A percentile compares a stretch with the other conserved stretches of the same genome.
Evolutionary conservation across 1,284 basidiomycete genomes (phyloP).

Genomic region (Ceratobasidium sp.): DNA sequence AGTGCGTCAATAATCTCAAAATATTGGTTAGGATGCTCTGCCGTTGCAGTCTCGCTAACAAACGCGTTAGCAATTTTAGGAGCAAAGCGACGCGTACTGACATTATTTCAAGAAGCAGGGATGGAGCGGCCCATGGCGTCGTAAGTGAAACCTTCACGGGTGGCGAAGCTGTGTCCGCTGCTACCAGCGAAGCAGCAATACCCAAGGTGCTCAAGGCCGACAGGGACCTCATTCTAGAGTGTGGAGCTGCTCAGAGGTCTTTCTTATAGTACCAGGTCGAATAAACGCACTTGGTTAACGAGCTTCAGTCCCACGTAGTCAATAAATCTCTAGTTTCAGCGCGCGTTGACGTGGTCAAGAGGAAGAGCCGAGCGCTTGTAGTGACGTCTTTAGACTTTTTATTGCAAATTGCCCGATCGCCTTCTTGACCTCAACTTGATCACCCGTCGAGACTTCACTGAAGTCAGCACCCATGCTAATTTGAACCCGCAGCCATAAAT

Average conservation of each 20-base stretch:
- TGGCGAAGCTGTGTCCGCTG: slow-evolving; percentile 58
- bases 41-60: slow-evolving; percentile 66
- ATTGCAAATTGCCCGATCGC: slow-evolving; percentile 11
- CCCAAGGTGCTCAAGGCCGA: slow-evolving; percentile 39
- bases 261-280: not conserved
- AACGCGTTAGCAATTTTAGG: not conserved
- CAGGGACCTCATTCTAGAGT: slow-evolving; percentile 36
- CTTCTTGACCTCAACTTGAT: not conserved
- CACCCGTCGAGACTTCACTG: not conserved
- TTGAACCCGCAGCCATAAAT: not conserved
- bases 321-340: not conserved
- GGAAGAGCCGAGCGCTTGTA: slow-evolving; percentile 30
- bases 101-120: slow-evolving; percentile 84
- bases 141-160: slow-evolving; percentile 81
- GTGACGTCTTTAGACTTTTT: slow-evolving; percentile 22
- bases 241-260: not conserved
- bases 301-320: not conserved
- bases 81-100: slow-evolving; percentile 58
- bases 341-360: slow-evolving; percentile 39
- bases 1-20: slow-evolving; percentile 74
- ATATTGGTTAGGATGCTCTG: slow-evolving; percentile 73
- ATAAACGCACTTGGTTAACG: not conserved
- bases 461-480: not conserved
- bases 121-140: slow-evolving; percentile 82
- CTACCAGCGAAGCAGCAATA: slow-evolving; percentile 35